Percentiles rank a stretch among this genome's conserved stretches.
Conservation (phyloP, 768 basidiomycete genomes). For the Tylopilus vinaceipallidus region DNA sequence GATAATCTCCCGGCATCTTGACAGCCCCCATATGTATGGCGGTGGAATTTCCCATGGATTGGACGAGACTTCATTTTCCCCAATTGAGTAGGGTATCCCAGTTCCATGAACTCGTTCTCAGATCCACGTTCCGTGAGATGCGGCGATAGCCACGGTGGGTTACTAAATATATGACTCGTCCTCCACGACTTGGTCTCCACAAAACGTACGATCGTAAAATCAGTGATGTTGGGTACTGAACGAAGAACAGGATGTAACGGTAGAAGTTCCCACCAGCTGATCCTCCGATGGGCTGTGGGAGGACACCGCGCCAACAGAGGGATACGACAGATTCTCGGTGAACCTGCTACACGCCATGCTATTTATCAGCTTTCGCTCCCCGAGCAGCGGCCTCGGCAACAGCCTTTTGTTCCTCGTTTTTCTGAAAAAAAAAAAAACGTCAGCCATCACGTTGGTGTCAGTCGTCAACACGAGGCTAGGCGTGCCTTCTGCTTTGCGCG, state of each 20-base stretch:
- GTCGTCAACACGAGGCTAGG: slow-evolving; percentile 5
- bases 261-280: slow-evolving; percentile 12
- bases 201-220: neutral
- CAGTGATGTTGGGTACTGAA: slow-evolving; percentile 16
- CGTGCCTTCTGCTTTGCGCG: slow-evolving; percentile 78
- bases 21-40: slow-evolving; percentile 12
- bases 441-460: neutral
- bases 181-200: neutral
- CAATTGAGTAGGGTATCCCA: slow-evolving; percentile 11
- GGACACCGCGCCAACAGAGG: neutral
- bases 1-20: slow-evolving; percentile 11
- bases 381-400: slow-evolving; percentile 25
- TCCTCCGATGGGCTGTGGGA: slow-evolving; percentile 8
- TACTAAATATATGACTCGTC: slow-evolving; percentile 12
- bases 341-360: slow-evolving; percentile 28
- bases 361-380: slow-evolving; percentile 33
- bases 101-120: slow-evolving; percentile 3
- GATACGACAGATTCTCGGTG: slow-evolving; percentile 12
- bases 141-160: slow-evolving; percentile 21
- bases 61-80: slow-evolving; percentile 7
- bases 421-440: slow-evolving; percentile 34
- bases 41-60: slow-evolving; percentile 5
- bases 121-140: slow-evolving; percentile 24
- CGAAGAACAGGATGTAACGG: slow-evolving; percentile 11
- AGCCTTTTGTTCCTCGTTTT: slow-evolving; percentile 53